Evolutionary conservation across 495 filamentous ascomycete species (phyloP).

Genomic region (Aspergillus bertholletiae): DNA sequence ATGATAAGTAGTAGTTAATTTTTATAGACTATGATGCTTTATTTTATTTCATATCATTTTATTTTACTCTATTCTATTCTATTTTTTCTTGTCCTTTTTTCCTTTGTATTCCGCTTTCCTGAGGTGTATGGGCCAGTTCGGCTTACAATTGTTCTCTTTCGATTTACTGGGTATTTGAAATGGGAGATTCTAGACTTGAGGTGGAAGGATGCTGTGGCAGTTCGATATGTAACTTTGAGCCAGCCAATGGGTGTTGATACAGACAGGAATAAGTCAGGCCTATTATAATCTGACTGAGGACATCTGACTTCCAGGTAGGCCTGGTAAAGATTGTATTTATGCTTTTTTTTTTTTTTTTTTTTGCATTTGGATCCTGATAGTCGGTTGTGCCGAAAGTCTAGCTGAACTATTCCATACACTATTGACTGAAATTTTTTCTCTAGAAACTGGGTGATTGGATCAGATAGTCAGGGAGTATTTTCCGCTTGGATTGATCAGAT

Average conservation of each 20-base stretch:
- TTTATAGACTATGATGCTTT: not conserved
- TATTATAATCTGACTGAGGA: no score
- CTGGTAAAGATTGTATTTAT: not conserved
- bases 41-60: not conserved
- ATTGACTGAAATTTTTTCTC: not conserved
- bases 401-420: conserved; percentile 1
- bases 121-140: not conserved
- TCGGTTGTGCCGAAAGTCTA: not conserved
- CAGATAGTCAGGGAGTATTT: conserved; percentile 18
- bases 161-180: not conserved
- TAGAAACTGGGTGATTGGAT: conserved; percentile 11
- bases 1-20: not conserved
- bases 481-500: conserved; percentile 9
- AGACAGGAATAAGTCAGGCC: not conserved
- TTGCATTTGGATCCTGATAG: no score
- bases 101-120: no score
- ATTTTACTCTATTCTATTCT: no score
- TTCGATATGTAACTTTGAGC: not conserved
- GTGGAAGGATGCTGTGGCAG: conserved; percentile 1
- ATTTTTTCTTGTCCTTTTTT: no score
- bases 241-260: not conserved
- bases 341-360: not conserved
- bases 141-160: not conserved
- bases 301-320: not conserved
- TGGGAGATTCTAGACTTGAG: conserved; percentile 1